A percentile compares a stretch with the other conserved stretches of the same genome.
phyloP scores from a whole-genome alignment of 2,329 filamentous ascomycete species.

The Zarea fungicola region DNA sequence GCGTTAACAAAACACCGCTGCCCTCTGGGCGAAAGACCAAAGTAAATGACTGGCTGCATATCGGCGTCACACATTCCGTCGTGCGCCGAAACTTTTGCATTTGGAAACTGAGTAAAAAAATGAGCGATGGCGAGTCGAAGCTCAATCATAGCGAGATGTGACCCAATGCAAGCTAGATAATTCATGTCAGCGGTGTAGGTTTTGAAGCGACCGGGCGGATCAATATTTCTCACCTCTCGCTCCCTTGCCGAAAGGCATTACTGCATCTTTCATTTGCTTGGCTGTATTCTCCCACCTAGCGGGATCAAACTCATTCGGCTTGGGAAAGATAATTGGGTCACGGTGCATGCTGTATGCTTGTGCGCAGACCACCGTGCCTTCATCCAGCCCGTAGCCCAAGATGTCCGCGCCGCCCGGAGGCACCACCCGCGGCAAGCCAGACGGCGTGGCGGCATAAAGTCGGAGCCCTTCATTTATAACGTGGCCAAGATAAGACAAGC shows the following conservation, averaged over 20 bases:
- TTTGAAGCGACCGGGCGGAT: neutral
- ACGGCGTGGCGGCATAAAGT: constrained; percentile 31
- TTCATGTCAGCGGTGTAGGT: neutral
- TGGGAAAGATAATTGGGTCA: constrained; percentile 29
- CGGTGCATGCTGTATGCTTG: constrained; percentile 41
- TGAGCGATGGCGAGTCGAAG: constrained; percentile 40
- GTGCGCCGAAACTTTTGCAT: constrained; percentile 22
- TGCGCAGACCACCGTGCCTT: constrained; percentile 30
- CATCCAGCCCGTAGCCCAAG: constrained; percentile 31
- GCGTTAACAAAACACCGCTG: too few relatives aligned
- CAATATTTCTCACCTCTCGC: constrained; percentile 29
- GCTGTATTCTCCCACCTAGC: constrained; percentile 30
- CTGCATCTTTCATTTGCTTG: constrained; percentile 38
- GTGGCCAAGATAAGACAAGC: constrained; percentile 31
- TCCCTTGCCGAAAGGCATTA: constrained; percentile 46
- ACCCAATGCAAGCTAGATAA: constrained; percentile 43
- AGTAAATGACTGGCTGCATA: constrained; percentile 29
- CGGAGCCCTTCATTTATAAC: constrained; percentile 38
- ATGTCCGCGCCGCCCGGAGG: constrained; percentile 31
- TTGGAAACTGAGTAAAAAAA: constrained; percentile 24
- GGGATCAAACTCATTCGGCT: constrained; percentile 20
- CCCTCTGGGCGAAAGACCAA: too few relatives aligned
- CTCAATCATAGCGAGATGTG: constrained; percentile 52
- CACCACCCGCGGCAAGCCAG: constrained; percentile 30
- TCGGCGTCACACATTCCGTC: constrained; percentile 28